phyloP scores from a whole-genome alignment of 2,329 filamentous ascomycete species.

The Metarhizium anisopliae region DNA sequence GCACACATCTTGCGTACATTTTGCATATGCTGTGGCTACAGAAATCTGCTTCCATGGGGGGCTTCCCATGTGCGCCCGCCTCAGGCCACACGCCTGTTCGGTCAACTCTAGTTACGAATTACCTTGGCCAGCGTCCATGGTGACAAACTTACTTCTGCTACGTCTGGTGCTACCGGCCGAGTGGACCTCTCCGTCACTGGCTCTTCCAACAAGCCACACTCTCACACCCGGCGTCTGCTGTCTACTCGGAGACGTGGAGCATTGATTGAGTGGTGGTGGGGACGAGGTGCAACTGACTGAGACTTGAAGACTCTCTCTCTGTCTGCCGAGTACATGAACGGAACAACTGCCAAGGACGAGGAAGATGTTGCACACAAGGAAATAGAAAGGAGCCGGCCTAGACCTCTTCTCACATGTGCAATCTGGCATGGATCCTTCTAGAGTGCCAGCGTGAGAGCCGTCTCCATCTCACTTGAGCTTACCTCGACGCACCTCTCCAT shows the following conservation, averaged over 20 bases:
- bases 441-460: background rate
- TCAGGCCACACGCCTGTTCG: background rate
- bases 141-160: background rate
- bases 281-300: background rate
- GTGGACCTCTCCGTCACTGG: conserved; percentile 11
- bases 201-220: conserved; percentile 5
- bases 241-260: background rate
- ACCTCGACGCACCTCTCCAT: background rate
- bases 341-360: background rate
- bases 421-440: background rate
- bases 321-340: background rate
- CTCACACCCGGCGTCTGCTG: background rate
- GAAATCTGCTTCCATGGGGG: background rate
- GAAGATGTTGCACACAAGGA: background rate
- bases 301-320: background rate
- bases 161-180: conserved; percentile 7
- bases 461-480: background rate
- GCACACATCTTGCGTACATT: background rate
- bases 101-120: background rate
- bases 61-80: background rate
- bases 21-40: background rate
- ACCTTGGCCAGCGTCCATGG: background rate
- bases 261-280: background rate
- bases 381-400: background rate
- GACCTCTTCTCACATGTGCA: background rate